Evolutionary conservation across 768 basidiomycete species (phyloP), one percentile per base, ranked within the genome.

Genomic region (Sarcomyxa edulis): DNA sequence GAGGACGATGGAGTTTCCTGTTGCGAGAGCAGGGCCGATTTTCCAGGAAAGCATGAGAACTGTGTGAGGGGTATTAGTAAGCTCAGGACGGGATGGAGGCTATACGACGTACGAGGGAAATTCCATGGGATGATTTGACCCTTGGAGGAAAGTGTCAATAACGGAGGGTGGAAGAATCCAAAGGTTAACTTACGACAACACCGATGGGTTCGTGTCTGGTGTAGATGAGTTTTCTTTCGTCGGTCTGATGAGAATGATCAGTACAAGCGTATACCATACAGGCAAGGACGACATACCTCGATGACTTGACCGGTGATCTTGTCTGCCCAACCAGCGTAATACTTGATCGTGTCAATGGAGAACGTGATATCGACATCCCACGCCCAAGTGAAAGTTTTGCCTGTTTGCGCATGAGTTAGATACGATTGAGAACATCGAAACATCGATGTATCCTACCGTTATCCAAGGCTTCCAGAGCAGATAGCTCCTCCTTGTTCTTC

Each of bases 21-120:
- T 81, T 1, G 90, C 90, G 18, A 93, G 68, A 1, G 91, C 86
- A 5, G 91, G 88, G 0, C 71, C 88, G 35, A 89, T 54, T 59
- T 91, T 92, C 83, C 83, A 85, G 3, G 72, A 53, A 42, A 81
- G 60, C 78, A 90, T 84, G 34, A 66, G 52, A 40, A 73, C 69
- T 66, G 53, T 44, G 18, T 5, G 11, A 20, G 22, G 5, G 5
- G 11, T 2, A 20, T 16, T 9, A 16, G 15, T n/a, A 27, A 14
- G 23, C 26, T 25, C 38, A 40, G 46, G 54, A 54, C 61, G 5
- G 22, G 31, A 35, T 24, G 28, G 24, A 16, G 18, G 21, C n/a
- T 22, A 20, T 4, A 7, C 6, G 7, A 44, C 62, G 22, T 48
- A 71, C 69, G 59, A 54, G 76, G 77, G 62, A 75, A 80, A 61